Percentiles rank a stretch among this genome's conserved stretches.
These are phyloP conservation scores for Rhynchospora breviuscula DNA, from an alignment of 176 grass and related monocot genomes.

Conservation along the genomic window DNA sequence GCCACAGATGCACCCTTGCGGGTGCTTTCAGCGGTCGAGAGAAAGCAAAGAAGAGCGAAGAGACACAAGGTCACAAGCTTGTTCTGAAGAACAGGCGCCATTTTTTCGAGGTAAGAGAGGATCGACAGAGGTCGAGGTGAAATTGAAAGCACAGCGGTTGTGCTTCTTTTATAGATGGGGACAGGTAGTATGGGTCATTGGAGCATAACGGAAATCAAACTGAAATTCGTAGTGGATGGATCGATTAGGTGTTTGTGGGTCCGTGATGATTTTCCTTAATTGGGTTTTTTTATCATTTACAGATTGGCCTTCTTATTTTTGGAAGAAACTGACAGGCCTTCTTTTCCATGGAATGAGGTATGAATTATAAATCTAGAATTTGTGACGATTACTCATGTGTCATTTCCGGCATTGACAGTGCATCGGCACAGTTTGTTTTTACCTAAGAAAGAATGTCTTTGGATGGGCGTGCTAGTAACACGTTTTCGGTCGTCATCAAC, in stretches of 20 bases:
- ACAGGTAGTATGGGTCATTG: not conserved
- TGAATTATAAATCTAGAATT: not conserved
- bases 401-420: not conserved
- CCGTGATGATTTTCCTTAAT: not conserved
- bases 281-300: not conserved
- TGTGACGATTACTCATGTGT: not conserved
- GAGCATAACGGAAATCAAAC: not conserved
- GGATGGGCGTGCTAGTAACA: not conserved
- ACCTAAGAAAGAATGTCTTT: not conserved
- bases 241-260: not conserved
- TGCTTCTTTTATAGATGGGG: slow-evolving; percentile 7
- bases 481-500: not conserved
- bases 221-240: not conserved
- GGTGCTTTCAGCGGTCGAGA: not conserved
- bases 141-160: not conserved
- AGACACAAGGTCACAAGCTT: not conserved
- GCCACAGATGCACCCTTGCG: not conserved
- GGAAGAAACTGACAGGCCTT: not conserved
- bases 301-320: not conserved
- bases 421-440: not conserved
- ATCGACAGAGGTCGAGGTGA: not conserved
- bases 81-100: slow-evolving; percentile 1
- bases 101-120: not conserved
- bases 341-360: not conserved
- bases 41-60: not conserved